Evolutionary conservation across 306 rosid species (phyloP).

Genomic region (Carpinus fangiana): DNA sequence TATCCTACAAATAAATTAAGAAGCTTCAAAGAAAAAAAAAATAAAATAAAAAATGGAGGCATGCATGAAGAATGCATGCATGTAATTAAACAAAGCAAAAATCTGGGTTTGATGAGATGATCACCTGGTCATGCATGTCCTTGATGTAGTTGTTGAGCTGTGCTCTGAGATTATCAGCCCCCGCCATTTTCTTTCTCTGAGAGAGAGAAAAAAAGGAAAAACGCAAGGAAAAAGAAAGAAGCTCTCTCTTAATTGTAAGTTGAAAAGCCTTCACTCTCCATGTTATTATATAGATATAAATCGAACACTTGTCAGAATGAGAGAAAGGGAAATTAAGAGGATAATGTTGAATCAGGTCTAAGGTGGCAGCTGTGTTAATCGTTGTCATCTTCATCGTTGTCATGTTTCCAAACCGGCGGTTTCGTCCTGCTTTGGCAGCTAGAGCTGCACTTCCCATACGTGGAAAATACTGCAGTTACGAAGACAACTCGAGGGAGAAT

Average conservation of each 20-base stretch:
- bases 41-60: background rate
- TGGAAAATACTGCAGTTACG: background rate
- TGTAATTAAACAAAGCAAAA: background rate
- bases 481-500: background rate
- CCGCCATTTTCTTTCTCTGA: constrained; percentile 17
- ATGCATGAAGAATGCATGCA: no score
- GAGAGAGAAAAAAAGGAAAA: background rate
- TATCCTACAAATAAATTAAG: background rate
- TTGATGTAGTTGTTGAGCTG: constrained; percentile 7
- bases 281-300: background rate
- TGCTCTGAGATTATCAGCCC: background rate
- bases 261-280: background rate
- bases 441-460: background rate
- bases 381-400: background rate
- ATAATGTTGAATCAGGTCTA: background rate
- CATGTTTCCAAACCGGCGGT: background rate
- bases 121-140: constrained; percentile 14
- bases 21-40: background rate
- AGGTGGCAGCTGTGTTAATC: background rate
- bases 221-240: background rate
- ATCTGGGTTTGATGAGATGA: background rate
- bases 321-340: background rate
- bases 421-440: background rate
- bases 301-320: background rate
- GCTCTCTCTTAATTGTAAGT: background rate